Evolutionary conservation across 257 asterid species (phyloP).

Genomic region (Petunia secreta): DNA sequence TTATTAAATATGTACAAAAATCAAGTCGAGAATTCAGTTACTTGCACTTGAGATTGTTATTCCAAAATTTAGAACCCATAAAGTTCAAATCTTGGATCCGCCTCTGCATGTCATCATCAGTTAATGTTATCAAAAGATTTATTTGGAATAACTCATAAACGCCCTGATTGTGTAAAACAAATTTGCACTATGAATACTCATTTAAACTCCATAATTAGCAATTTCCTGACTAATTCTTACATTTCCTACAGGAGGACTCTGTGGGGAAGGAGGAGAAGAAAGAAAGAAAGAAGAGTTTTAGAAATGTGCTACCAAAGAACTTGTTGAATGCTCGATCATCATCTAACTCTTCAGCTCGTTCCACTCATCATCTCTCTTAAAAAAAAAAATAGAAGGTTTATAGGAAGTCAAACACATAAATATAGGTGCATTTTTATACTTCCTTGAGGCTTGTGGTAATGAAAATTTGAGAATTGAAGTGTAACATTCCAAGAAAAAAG

Average conservation of each 20-base stretch:
- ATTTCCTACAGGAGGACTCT: background rate
- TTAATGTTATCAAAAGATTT: too few relatives aligned
- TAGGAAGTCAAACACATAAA: background rate
- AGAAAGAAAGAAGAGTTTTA: constrained; percentile 42
- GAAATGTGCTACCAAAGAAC: constrained; percentile 40
- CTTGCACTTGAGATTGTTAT: too few relatives aligned
- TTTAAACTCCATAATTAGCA: too few relatives aligned
- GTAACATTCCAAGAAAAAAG: background rate
- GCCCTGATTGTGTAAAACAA: too few relatives aligned
- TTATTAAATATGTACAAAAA: too few relatives aligned
- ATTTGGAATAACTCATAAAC: too few relatives aligned
- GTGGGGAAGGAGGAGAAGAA: constrained; percentile 30
- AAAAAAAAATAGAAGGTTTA: background rate
- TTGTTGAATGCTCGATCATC: constrained; percentile 38
- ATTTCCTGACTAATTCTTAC: too few relatives aligned
- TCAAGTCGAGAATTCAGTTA: too few relatives aligned
- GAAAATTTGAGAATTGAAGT: background rate
- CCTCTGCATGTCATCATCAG: too few relatives aligned
- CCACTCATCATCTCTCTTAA: background rate
- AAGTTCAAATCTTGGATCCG: too few relatives aligned
- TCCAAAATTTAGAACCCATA: too few relatives aligned
- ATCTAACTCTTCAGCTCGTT: constrained; percentile 31
- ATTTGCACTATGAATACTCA: too few relatives aligned
- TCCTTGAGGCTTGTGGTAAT: background rate
- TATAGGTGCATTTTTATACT: background rate